Conservation (phyloP, 2,329 filamentous ascomycete species). For the Fusarium coicis region DNA sequence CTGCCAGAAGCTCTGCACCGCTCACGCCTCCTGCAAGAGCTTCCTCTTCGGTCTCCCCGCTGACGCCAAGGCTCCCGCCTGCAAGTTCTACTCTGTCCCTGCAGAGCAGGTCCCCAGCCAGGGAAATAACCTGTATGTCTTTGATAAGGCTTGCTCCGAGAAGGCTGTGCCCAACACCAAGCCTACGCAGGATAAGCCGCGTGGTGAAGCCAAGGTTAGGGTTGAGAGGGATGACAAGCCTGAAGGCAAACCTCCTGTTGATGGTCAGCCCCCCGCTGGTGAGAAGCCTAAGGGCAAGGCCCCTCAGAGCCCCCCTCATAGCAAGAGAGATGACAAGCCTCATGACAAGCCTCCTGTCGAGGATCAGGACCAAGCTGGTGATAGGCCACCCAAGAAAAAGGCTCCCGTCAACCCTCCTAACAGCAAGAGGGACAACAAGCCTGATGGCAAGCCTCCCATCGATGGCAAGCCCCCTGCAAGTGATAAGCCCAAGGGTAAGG, state of each 20-base stretch:
- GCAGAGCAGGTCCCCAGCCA: slow-evolving; percentile 6
- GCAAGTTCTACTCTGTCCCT: neutral
- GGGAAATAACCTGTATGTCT: neutral
- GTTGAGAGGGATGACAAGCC: neutral
- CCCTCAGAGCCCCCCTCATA: neutral
- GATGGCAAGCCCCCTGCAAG: neutral
- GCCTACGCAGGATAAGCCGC: slow-evolving; percentile 5
- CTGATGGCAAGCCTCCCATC: neutral
- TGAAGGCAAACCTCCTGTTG: neutral
- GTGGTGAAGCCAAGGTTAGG: neutral
- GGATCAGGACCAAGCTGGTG: too few relatives aligned
- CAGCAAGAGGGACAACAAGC: neutral
- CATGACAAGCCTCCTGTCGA: neutral
- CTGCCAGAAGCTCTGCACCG: slow-evolving; percentile 5
- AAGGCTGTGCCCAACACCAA: slow-evolving; percentile 5
- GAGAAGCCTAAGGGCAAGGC: neutral
- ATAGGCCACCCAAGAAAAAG: neutral
- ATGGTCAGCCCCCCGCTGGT: neutral
- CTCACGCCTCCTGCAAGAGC: slow-evolving; percentile 6
- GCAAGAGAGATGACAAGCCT: neutral
- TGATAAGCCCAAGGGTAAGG: neutral
- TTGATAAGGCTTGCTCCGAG: slow-evolving; percentile 8
- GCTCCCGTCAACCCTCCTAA: neutral
- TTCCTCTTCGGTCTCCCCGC: slow-evolving; percentile 10
- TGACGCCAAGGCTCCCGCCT: neutral